Evolutionary conservation across 78 protist genomes (phyloP).

Genomic region (Dictyostelium capitatum): DNA sequence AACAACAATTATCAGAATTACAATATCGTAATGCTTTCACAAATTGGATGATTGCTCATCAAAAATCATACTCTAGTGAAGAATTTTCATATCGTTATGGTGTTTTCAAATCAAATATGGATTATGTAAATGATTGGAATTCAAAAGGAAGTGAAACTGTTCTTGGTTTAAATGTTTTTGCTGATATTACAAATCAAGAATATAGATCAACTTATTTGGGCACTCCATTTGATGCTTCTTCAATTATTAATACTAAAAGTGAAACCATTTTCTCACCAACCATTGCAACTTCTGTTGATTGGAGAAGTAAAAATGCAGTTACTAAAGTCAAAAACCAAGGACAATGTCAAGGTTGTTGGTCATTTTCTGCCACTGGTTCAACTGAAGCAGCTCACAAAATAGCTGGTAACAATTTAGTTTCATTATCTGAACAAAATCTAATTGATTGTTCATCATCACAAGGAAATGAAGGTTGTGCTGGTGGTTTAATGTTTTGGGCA

Average conservation of each 20-base stretch:
- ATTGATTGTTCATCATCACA: slow-evolving; percentile 83
- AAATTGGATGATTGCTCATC: background rate
- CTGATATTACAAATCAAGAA: slow-evolving; percentile 75
- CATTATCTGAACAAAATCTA: slow-evolving; percentile 89
- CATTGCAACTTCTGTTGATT: slow-evolving; percentile 34
- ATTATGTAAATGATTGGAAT: slow-evolving; percentile 49
- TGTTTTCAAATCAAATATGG: slow-evolving; percentile 67
- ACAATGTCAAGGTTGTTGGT: slow-evolving; percentile 90
- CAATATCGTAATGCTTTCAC: slow-evolving; percentile 25
- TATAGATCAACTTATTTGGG: slow-evolving; percentile 31
- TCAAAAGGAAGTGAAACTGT: slow-evolving; percentile 61
- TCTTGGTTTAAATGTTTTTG: slow-evolving; percentile 55
- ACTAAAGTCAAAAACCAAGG: slow-evolving; percentile 85
- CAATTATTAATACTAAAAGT: background rate
- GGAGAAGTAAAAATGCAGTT: slow-evolving; percentile 85
- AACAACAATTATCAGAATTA: slow-evolving; percentile 4
- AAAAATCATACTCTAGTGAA: background rate
- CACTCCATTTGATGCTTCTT: slow-evolving; percentile 35
- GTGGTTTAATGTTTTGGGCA: slow-evolving; percentile 88
- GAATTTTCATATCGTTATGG: slow-evolving; percentile 47
- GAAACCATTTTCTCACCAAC: background rate
- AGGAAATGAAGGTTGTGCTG: slow-evolving; percentile 90
- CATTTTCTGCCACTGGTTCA: slow-evolving; percentile 83
- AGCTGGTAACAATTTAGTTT: slow-evolving; percentile 1
- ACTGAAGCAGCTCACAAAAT: slow-evolving; percentile 81